Evolutionary conservation across 1,284 basidiomycete species (phyloP), one percentile per base, ranked within the genome.

Genomic region (Apiotrichum gracile): DNA sequence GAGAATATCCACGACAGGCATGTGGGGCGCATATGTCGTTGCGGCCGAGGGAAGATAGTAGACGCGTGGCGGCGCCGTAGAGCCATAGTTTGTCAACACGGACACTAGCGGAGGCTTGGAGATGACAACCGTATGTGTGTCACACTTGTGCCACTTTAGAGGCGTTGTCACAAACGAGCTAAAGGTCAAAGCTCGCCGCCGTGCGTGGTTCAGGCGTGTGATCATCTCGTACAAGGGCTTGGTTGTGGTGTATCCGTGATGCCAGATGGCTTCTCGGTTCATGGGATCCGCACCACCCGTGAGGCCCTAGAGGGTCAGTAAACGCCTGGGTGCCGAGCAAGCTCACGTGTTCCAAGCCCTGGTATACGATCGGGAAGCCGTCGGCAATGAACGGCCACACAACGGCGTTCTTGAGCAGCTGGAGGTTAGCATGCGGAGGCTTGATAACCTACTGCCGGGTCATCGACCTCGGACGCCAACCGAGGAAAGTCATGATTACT

Each of bases 91-190:
- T 19, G 84, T 83, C 48, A 88, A 69, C 17, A 87, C 77, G 8
- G 82, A 75, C 44, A 88, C 78, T 58, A 89, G 70, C 1, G 85
- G 85, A 0, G 80, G 76, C 70, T 88, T 88, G 45, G 78, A 80
- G 26, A 86, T 68, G 0, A 78, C 82, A 39, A 87, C 73, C 1
- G 81, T 78, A 53, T 79, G 76, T 21, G 64, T 57, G 49, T 66
- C 63, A 25, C 41, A 72, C 53, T 61, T 77, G 67, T 60, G 73
- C 44, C 67, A 76, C 63, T 55, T 76, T 51, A 81, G 76, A 78
- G 85, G 63, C 19, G 81, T 82, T 17, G 78, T 78, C 58, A 83
- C 73, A 70, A 83, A 88, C 38, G 75, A 72, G 33, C 72, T 63
- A 54, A 69, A 66, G 73, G 79, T 46, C 63, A 64, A 56, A 77